Percentiles rank a stretch among this genome's conserved stretches.
Conservation (phyloP, 139 green algal species). For the Chlamydomonas asymmetrica region DNA sequence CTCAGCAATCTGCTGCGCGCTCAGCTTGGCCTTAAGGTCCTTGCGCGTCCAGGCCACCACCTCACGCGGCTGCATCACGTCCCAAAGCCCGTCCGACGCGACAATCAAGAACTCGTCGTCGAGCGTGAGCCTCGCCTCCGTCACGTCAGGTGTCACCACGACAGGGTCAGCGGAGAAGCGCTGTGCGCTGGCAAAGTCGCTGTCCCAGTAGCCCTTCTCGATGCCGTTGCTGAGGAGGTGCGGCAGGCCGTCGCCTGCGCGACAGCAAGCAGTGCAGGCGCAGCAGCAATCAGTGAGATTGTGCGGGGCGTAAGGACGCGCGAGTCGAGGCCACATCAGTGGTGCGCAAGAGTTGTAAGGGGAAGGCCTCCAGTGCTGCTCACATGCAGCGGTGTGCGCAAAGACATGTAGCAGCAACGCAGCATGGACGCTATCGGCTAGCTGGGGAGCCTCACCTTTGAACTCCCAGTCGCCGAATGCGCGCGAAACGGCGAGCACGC, state of each 20-base stretch:
- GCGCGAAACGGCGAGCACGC: constrained; percentile 62
- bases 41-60: constrained; percentile 44
- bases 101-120: constrained; percentile 68
- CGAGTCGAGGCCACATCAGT: not conserved
- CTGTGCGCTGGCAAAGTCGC: constrained; percentile 26
- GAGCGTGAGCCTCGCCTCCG: constrained; percentile 16
- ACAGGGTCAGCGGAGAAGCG: constrained; percentile 59
- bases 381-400: too few relatives aligned
- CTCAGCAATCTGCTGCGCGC: constrained; percentile 41
- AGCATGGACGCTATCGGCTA: too few relatives aligned
- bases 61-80: constrained; percentile 50
- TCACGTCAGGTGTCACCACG: constrained; percentile 54
- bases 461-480: constrained; percentile 73
- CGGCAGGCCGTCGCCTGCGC: constrained; percentile 34
- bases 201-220: constrained; percentile 38
- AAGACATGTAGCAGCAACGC: too few relatives aligned
- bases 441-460: too few relatives aligned
- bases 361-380: not conserved
- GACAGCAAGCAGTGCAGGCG: too few relatives aligned
- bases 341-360: not conserved
- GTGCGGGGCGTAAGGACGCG: too few relatives aligned
- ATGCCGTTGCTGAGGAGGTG: constrained; percentile 46
- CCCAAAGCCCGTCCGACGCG: constrained; percentile 65
- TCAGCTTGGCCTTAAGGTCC: not conserved
- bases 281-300: not conserved